Evolutionary conservation across 2,329 filamentous ascomycete genomes (phyloP).

Genomic region (Beauveria rudraprayagi): DNA sequence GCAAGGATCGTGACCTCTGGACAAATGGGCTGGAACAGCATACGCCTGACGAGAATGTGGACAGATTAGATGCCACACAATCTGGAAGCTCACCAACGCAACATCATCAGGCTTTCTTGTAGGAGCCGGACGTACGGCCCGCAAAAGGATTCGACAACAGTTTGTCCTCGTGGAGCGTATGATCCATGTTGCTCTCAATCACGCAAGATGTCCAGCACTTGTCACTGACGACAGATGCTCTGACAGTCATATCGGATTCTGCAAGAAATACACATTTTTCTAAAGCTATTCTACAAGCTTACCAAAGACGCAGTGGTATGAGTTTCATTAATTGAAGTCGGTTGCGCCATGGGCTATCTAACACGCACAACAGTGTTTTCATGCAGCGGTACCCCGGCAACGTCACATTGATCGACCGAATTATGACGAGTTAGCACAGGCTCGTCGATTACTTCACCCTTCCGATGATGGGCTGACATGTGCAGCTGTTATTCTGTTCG

Average conservation of each 20-base stretch:
- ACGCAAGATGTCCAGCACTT: not conserved
- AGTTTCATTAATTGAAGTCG: not conserved
- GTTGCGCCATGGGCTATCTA: not conserved
- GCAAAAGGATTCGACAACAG: conserved; percentile 3
- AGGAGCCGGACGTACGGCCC: not conserved
- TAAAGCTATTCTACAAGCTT: conserved; percentile 1
- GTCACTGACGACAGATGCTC: not conserved
- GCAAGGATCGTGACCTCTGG: not conserved
- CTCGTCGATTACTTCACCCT: not conserved
- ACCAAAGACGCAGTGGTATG: conserved; percentile 2
- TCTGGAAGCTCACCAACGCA: conserved; percentile 2
- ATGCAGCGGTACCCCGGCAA: not conserved
- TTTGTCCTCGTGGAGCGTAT: conserved; percentile 9
- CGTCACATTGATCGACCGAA: not conserved
- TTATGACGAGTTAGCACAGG: not conserved
- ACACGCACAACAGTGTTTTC: not conserved
- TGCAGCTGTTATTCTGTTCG: not conserved
- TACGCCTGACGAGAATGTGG: not conserved
- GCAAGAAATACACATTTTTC: not conserved
- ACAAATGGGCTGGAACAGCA: not conserved
- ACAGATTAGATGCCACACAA: not conserved
- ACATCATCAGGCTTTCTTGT: not conserved
- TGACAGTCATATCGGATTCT: not conserved
- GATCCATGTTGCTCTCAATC: conserved; percentile 7
- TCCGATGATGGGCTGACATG: not conserved